These are phyloP conservation scores for Inonotus hispidus DNA, from an alignment of 1,284 basidiomycete genomes.

Conservation along the genomic window DNA sequence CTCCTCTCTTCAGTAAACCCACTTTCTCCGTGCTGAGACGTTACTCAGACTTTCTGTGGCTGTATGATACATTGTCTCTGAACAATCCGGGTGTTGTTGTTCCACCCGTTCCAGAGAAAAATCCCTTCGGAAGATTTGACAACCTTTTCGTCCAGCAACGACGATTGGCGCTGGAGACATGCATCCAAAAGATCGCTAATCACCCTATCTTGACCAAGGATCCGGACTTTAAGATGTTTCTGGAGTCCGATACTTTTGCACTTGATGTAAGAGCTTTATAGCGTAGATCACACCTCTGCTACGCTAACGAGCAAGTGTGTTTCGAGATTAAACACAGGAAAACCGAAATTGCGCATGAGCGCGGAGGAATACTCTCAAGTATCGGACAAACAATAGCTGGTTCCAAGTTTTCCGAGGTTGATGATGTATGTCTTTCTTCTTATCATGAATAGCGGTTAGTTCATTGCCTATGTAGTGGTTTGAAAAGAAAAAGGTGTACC, in stretches of 20 bases:
- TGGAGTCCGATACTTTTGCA: conserved; percentile 83
- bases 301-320: neutral
- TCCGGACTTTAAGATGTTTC: conserved; percentile 78
- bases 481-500: conserved; percentile 77
- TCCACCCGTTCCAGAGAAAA: conserved; percentile 95
- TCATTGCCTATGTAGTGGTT: conserved; percentile 66
- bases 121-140: conserved; percentile 85
- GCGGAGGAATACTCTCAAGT: conserved; percentile 74
- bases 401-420: conserved; percentile 86
- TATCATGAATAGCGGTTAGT: neutral
- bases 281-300: neutral
- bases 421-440: conserved; percentile 58
- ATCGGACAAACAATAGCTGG: conserved; percentile 76
- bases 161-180: conserved; percentile 80
- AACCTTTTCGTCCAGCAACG: conserved; percentile 85
- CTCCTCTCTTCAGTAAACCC: conserved; percentile 74
- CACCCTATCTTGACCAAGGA: conserved; percentile 86
- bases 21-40: conserved; percentile 88
- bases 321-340: conserved; percentile 82
- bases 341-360: conserved; percentile 66
- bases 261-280: conserved; percentile 57
- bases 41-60: conserved; percentile 97
- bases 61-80: conserved; percentile 82
- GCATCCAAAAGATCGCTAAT: conserved; percentile 82
- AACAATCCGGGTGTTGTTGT: conserved; percentile 98